phyloP scores from a whole-genome alignment of 2,329 filamentous ascomycete genomes.

The Ceratocystis eucalypticola region DNA sequence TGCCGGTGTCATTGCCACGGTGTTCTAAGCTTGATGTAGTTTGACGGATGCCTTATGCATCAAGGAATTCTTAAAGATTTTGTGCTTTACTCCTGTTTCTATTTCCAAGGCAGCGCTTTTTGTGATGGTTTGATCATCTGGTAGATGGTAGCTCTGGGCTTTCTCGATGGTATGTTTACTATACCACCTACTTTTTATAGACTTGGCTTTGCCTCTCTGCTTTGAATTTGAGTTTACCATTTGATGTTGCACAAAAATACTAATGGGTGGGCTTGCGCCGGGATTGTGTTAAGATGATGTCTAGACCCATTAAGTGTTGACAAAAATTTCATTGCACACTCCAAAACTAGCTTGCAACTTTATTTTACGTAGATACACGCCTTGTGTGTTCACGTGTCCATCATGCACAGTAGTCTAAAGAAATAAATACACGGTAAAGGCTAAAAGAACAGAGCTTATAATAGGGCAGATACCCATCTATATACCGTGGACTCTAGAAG shows the following conservation, averaged over 20 bases:
- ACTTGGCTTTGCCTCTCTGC: neutral
- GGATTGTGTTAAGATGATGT: neutral
- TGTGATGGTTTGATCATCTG: constrained; percentile 6
- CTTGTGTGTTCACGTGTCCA: too few relatives aligned
- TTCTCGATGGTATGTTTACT: neutral
- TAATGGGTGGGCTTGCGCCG: neutral
- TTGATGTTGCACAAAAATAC: neutral
- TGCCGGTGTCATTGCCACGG: constrained; percentile 16
- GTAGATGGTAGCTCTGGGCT: neutral
- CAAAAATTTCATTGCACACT: too few relatives aligned
- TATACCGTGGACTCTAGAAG: neutral
- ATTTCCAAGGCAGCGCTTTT: neutral
- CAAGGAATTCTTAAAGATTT: constrained; percentile 9
- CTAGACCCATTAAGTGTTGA: too few relatives aligned
- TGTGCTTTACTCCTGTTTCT: constrained; percentile 10
- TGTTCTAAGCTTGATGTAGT: constrained; percentile 14
- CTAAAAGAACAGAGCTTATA: neutral
- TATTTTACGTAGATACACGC: too few relatives aligned
- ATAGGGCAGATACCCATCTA: neutral
- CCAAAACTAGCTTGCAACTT: too few relatives aligned
- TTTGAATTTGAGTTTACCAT: neutral
- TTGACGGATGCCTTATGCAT: constrained; percentile 4
- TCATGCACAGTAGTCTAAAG: neutral
- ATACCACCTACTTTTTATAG: neutral
- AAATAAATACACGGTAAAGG: neutral